These are phyloP conservation scores for Daldinia childiae DNA, from an alignment of 495 filamentous ascomycete genomes.

Conservation along the genomic window DNA sequence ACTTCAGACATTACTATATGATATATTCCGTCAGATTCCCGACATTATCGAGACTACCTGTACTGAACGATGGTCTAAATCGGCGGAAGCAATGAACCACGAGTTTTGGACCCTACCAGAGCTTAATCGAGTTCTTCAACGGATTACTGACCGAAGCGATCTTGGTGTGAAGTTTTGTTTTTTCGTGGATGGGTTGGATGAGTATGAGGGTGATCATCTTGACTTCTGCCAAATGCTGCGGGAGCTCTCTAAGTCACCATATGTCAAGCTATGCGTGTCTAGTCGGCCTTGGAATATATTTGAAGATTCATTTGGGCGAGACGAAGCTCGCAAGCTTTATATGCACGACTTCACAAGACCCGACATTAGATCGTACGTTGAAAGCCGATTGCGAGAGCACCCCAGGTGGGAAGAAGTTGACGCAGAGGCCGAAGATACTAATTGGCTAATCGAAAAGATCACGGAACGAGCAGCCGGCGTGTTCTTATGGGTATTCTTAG, in stretches of 20 bases:
- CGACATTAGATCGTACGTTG: conserved; percentile 9
- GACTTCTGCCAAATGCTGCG: conserved; percentile 15
- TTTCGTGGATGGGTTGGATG: conserved; percentile 46
- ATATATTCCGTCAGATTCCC: conserved; percentile 47
- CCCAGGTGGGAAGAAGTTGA: conserved; percentile 11
- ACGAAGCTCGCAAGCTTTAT: not conserved
- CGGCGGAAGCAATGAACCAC: not conserved
- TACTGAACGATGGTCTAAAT: conserved; percentile 18
- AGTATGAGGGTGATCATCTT: conserved; percentile 31
- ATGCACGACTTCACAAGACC: conserved; percentile 16
- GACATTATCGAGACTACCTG: conserved; percentile 25
- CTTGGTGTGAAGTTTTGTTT: conserved; percentile 33
- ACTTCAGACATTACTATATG: conserved; percentile 50
- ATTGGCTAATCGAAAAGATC: conserved; percentile 24
- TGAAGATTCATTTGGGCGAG: conserved; percentile 47
- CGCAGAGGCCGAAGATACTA: not conserved
- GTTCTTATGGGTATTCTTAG: conserved; percentile 57
- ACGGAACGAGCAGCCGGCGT: conserved; percentile 47
- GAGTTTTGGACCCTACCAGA: conserved; percentile 1
- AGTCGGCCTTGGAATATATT: conserved; percentile 61
- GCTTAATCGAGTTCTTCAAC: conserved; percentile 6
- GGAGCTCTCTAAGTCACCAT: not conserved
- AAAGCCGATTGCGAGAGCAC: conserved; percentile 12
- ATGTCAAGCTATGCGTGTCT: conserved; percentile 60
- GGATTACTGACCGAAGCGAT: not conserved